Evolutionary conservation across 768 basidiomycete species (phyloP), one percentile per base, ranked within the genome.

Genomic region (Auriculariales sp.): DNA sequence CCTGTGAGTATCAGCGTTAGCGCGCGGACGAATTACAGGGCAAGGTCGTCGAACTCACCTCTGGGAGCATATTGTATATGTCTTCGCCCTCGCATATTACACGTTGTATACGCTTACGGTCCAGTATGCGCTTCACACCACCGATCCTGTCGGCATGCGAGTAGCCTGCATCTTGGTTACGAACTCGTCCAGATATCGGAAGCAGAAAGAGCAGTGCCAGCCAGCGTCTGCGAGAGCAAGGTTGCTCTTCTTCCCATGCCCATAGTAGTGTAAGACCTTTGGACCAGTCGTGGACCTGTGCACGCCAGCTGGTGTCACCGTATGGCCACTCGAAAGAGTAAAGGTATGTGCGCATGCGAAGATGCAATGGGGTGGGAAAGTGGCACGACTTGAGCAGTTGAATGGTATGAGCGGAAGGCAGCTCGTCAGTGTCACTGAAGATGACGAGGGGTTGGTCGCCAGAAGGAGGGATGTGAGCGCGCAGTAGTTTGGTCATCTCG

Each of bases 191-290:
- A 81, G 65, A 11, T 72, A 71, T 36, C 72, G 66, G 69, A 80
- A 82, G 62, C 79, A 81, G 64, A 74, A 81, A 54, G 56, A n/a
- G 63, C 78, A 80, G 56, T 81, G 78, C 78, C 78, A 81, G 1
- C 78, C 79, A n/a, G 77, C 64, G 58, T 81, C 77, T 19, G 75
- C 74, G 30, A 81, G 71, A 7, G 74, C 62, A 31, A 60, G 57
- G 46, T 77, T 67, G 7, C 64, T 64, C 48, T 68, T 67, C 58
- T 73, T 69, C 17, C 71, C 71, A 56, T 76, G 75, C 27, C 68
- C 66, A 57, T 78, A 78, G 50, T 59, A 49, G 10, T 51, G 57
- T 50, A 32, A 52, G 46, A 22, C 49, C 68, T 47, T 59, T 66
- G 28, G 59, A 62, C 73, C 72, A 76, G 14, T 63, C 62, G 51